Evolutionary conservation across 2,329 filamentous ascomycete species (phyloP).

Genomic region (Pestalotiopsis sp.): DNA sequence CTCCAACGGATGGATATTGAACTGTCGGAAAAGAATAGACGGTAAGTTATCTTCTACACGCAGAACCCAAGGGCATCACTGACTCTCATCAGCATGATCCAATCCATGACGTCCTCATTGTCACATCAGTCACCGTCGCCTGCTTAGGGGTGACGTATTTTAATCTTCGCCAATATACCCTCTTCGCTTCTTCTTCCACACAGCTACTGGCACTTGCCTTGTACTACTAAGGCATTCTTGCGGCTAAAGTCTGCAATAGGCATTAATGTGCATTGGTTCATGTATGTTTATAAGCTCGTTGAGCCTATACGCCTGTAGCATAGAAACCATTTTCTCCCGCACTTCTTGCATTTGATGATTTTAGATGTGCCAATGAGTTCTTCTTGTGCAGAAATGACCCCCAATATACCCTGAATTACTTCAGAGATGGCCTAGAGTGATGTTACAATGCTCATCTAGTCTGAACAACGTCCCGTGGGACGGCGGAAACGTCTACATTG

Average conservation of each 20-base stretch:
- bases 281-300: neutral
- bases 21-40: slow-evolving; percentile 3
- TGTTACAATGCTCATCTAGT: no score
- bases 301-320: neutral
- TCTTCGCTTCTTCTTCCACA: neutral
- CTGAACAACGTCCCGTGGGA: no score
- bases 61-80: neutral
- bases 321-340: neutral
- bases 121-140: neutral
- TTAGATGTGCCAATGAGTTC: no score
- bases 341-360: neutral
- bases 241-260: neutral
- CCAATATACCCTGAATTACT: neutral
- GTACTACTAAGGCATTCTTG: neutral
- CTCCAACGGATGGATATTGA: neutral
- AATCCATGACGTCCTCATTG: slow-evolving; percentile 29
- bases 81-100: slow-evolving; percentile 31
- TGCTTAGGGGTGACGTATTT: neutral
- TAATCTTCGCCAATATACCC: slow-evolving; percentile 5
- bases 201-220: neutral
- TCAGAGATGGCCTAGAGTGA: no score
- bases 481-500: no score
- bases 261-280: neutral
- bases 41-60: neutral
- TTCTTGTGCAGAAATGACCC: no score